phyloP scores from a whole-genome alignment of 129 eudicot genomes.

The Helichrysum umbraculigerum region DNA sequence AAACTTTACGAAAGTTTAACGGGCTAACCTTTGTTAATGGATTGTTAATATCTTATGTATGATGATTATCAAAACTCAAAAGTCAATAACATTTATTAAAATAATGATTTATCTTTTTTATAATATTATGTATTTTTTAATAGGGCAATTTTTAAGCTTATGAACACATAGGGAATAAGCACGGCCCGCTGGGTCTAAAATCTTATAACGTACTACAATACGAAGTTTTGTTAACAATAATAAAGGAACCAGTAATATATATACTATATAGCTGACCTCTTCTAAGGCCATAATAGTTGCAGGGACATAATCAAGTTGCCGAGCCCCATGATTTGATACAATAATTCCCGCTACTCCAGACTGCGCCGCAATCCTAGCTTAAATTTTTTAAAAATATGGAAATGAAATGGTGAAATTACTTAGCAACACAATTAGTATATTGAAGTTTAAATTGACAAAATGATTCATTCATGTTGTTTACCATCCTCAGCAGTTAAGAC shows the following conservation, averaged over 20 bases:
- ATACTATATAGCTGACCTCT: constrained; percentile 37
- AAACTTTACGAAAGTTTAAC: neutral
- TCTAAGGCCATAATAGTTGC: constrained; percentile 58
- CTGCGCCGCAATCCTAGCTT: constrained; percentile 47
- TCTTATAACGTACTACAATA: neutral
- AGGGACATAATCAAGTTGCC: constrained; percentile 53
- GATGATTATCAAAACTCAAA: no score
- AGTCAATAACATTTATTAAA: no score
- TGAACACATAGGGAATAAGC: neutral
- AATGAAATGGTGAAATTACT: constrained; percentile 1
- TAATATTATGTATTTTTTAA: neutral
- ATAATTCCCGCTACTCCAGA: constrained; percentile 52
- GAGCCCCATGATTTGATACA: constrained; percentile 59
- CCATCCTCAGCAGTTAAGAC: constrained; percentile 94
- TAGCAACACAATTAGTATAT: neutral
- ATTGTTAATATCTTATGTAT: no score
- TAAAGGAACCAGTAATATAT: neutral
- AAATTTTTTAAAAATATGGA: neutral
- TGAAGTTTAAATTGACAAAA: neutral
- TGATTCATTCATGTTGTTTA: constrained; percentile 18
- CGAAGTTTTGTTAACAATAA: neutral
- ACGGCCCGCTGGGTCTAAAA: neutral
- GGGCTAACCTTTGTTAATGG: no score
- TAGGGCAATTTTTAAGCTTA: neutral
- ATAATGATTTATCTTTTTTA: no score